These are phyloP conservation scores for Tulasnella sp. DNA, from an alignment of 768 basidiomycete genomes.

Conservation along the genomic window DNA sequence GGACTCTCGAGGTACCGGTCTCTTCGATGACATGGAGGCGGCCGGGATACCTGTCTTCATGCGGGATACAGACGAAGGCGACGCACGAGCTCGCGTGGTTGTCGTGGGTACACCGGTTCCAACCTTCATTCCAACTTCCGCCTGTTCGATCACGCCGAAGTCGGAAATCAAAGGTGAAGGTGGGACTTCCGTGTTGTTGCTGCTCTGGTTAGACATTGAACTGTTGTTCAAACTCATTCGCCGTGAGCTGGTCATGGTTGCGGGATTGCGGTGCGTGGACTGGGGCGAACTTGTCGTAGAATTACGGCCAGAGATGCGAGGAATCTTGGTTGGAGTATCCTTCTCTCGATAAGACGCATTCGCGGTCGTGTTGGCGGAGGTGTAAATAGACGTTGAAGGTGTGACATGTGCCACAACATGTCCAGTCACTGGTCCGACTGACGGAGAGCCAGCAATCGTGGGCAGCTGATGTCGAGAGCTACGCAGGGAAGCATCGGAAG, in stretches of 20 bases:
- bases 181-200: slow-evolving; percentile 27
- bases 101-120: slow-evolving; percentile 6
- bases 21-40: slow-evolving; percentile 21
- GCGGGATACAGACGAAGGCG: slow-evolving; percentile 21
- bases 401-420: slow-evolving; percentile 46
- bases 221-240: slow-evolving; percentile 63
- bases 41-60: slow-evolving; percentile 14
- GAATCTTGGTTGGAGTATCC: slow-evolving; percentile 90
- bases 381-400: slow-evolving; percentile 20
- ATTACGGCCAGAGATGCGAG: slow-evolving; percentile 82
- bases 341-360: slow-evolving; percentile 41
- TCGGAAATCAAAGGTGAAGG: slow-evolving; percentile 45
- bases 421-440: slow-evolving; percentile 61
- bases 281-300: slow-evolving; percentile 73
- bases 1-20: slow-evolving; percentile 56
- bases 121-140: slow-evolving; percentile 41
- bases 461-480: slow-evolving; percentile 67
- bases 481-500: slow-evolving; percentile 76
- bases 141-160: slow-evolving; percentile 74
- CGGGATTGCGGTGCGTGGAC: slow-evolving; percentile 50
- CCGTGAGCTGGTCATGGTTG: slow-evolving; percentile 45
- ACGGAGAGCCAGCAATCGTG: slow-evolving; percentile 91
- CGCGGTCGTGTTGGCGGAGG: not conserved
- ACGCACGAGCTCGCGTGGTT: slow-evolving; percentile 19
- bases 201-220: slow-evolving; percentile 35